A percentile compares a stretch with the other conserved stretches of the same genome.
phyloP scores from a whole-genome alignment of 1,284 basidiomycete species.

The Irpex sp. region DNA sequence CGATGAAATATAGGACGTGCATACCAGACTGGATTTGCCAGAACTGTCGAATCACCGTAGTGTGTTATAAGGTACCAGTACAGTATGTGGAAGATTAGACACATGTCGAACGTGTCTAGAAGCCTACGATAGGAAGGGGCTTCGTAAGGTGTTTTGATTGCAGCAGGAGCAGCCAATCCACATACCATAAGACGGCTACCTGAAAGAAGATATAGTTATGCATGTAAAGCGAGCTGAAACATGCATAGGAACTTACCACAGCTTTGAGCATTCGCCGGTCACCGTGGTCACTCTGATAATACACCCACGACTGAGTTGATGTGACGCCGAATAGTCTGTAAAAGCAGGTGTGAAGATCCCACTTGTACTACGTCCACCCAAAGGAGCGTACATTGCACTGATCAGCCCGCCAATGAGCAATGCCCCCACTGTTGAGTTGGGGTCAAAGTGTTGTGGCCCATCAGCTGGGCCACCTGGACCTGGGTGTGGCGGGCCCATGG shows the following conservation, averaged over 20 bases:
- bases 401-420: conserved; percentile 23
- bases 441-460: background rate
- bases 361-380: background rate
- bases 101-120: conserved; percentile 49
- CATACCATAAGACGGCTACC: conserved; percentile 42
- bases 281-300: conserved; percentile 37
- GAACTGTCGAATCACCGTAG: conserved; percentile 39
- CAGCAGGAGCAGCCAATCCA: background rate
- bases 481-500: background rate
- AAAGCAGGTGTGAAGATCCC: background rate
- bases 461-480: too few species aligned
- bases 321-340: conserved; percentile 55
- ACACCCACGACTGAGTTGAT: conserved; percentile 50
- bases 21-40: conserved; percentile 44
- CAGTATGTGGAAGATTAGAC: conserved; percentile 44
- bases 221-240: background rate
- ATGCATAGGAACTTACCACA: conserved; percentile 30
- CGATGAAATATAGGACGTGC: conserved; percentile 15
- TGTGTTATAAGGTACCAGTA: conserved; percentile 53
- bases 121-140: conserved; percentile 29
- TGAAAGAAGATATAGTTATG: conserved; percentile 14
- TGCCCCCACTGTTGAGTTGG: conserved; percentile 14
- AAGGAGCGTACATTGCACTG: conserved; percentile 19
- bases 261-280: conserved; percentile 37
- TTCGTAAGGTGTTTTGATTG: background rate